These are phyloP conservation scores for Populus davidiana DNA, from an alignment of 345 rosid species.

Conservation along the genomic window DNA sequence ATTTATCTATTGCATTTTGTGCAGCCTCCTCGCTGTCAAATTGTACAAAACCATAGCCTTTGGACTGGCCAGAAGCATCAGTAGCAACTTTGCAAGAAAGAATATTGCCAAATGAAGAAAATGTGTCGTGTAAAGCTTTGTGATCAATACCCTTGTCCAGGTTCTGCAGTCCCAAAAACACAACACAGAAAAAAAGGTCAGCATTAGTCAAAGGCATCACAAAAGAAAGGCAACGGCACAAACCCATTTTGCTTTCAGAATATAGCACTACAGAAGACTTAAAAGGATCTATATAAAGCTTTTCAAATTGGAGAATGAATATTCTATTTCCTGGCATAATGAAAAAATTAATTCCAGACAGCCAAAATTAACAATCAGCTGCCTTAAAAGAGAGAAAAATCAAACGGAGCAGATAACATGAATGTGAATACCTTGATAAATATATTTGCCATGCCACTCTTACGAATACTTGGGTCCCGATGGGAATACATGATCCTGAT, in stretches of 20 bases:
- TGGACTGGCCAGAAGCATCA: constrained; percentile 26
- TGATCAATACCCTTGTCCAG: constrained; percentile 27
- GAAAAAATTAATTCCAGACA: background rate
- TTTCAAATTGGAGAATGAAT: background rate
- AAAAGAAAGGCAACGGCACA: background rate
- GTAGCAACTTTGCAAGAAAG: constrained; percentile 28
- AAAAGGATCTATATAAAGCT: background rate
- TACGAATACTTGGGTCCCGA: constrained; percentile 29
- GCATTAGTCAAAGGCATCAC: background rate
- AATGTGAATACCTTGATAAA: constrained; percentile 22
- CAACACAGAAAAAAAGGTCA: background rate
- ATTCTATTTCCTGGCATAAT: background rate
- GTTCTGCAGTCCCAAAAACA: constrained; percentile 10
- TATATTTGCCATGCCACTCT: constrained; percentile 30
- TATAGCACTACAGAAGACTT: background rate
- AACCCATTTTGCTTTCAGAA: background rate
- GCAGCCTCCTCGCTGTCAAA: constrained; percentile 26
- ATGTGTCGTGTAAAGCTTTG: constrained; percentile 25
- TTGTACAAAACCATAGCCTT: constrained; percentile 28
- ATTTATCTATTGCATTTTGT: constrained; percentile 21
- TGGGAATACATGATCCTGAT: constrained; percentile 31
- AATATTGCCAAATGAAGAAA: constrained; percentile 26
- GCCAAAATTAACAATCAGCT: background rate
- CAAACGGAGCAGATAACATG: background rate
- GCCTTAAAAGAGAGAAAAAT: background rate